Percentiles rank a stretch among this genome's conserved stretches.
Conservation (phyloP, 148 eudicot genomes). For the Talinum fruticosum region DNA sequence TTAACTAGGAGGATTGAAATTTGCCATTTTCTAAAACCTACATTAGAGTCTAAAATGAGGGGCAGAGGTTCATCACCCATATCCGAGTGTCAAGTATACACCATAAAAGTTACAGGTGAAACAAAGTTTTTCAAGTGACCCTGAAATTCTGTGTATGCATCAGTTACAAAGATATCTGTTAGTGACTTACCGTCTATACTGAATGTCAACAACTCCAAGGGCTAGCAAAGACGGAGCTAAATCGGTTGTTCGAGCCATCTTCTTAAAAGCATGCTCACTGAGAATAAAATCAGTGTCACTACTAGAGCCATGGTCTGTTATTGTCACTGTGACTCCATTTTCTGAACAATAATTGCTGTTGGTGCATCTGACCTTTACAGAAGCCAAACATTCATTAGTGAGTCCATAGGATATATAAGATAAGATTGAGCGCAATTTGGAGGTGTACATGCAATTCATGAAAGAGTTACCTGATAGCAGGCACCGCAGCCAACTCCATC, state of each 20-base stretch:
- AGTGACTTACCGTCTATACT: slow-evolving; percentile 54
- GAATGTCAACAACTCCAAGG: slow-evolving; percentile 60
- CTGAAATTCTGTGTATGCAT: no score
- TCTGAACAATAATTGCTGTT: slow-evolving; percentile 56
- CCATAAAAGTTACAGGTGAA: no score
- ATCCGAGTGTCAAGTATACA: no score
- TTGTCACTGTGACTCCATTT: slow-evolving; percentile 51
- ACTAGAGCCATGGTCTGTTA: slow-evolving; percentile 65
- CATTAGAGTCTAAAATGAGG: no score
- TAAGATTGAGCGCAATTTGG: no score
- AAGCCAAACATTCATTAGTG: not conserved
- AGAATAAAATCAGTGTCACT: slow-evolving; percentile 56
- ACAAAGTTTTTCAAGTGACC: no score
- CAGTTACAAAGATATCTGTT: not conserved
- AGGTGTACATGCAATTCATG: no score
- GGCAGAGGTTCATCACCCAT: no score
- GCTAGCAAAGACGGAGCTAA: slow-evolving; percentile 47
- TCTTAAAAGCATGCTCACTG: slow-evolving; percentile 51
- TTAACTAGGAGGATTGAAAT: no score
- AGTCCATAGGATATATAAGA: not conserved
- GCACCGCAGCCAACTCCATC: slow-evolving; percentile 77
- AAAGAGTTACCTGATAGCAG: slow-evolving; percentile 74
- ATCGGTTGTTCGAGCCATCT: slow-evolving; percentile 59
- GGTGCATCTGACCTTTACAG: slow-evolving; percentile 54
- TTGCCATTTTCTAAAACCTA: no score